A percentile compares a stretch with the other conserved stretches of the same genome.
phyloP scores from a whole-genome alignment of 176 grass and related monocot genomes.

The Musa acuminata region DNA sequence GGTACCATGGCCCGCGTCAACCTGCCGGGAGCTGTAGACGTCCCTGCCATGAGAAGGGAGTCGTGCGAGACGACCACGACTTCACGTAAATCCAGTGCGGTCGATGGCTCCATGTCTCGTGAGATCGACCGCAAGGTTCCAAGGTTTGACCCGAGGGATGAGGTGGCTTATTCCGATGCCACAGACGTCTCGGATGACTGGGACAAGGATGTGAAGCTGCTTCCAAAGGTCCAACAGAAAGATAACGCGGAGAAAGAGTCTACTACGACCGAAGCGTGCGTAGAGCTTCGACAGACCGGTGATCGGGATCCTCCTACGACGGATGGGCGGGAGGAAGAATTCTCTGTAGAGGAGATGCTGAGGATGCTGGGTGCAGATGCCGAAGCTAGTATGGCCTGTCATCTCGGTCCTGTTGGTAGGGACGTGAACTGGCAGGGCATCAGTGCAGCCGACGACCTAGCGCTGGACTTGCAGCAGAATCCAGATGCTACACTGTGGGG shows the following conservation, averaged over 20 bases:
- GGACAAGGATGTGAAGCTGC: background rate
- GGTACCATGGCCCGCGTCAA: conserved; percentile 58
- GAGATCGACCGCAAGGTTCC: background rate
- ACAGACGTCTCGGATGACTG: background rate
- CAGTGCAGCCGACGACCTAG: no score
- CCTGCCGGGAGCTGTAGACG: conserved; percentile 16
- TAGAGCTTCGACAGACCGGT: background rate
- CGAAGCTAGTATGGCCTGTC: background rate
- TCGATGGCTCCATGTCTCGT: background rate
- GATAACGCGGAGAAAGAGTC: background rate
- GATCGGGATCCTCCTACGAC: background rate
- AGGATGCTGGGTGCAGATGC: conserved; percentile 40
- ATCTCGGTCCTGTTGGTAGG: background rate
- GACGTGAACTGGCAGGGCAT: background rate
- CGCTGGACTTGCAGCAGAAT: background rate
- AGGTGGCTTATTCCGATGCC: background rate
- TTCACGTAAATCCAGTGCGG: background rate
- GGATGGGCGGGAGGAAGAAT: conserved; percentile 4
- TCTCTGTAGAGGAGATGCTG: conserved; percentile 47
- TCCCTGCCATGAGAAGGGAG: background rate
- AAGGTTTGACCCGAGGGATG: background rate
- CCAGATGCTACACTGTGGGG: background rate
- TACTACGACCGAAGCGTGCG: background rate
- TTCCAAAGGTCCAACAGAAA: background rate
- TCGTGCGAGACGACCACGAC: background rate